These are phyloP conservation scores for Hemileccinum rubropunctum DNA, from an alignment of 768 basidiomycete species.

Conservation along the genomic window DNA sequence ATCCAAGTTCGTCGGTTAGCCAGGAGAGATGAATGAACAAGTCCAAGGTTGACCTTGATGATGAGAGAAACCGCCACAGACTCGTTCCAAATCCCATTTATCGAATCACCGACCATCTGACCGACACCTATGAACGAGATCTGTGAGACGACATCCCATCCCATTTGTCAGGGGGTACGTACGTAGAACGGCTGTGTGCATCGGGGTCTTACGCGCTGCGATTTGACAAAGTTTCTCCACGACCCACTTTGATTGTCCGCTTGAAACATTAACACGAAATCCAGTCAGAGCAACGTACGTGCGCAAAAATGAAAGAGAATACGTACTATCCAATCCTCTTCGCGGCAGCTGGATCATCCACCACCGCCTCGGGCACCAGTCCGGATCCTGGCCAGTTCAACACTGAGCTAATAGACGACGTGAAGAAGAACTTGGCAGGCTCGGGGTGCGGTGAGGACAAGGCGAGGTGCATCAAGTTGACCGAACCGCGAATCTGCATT, in stretches of 20 bases:
- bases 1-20: neutral
- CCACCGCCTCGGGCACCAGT: constrained; percentile 22
- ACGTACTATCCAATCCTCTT: constrained; percentile 36
- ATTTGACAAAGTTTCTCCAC: constrained; percentile 49
- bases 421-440: constrained; percentile 47
- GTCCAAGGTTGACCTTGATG: constrained; percentile 23
- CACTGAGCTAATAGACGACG: constrained; percentile 43
- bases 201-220: constrained; percentile 31
- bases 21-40: neutral
- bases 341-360: constrained; percentile 23
- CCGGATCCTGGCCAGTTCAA: constrained; percentile 20
- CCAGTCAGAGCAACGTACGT: too few relatives aligned
- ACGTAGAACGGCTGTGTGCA: constrained; percentile 22
- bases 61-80: constrained; percentile 38
- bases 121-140: constrained; percentile 37
- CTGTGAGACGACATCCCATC: neutral
- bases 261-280: neutral
- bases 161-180: neutral
- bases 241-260: constrained; percentile 47
- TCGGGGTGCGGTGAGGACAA: constrained; percentile 34
- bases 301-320: neutral
- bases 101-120: constrained; percentile 53
- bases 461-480: constrained; percentile 49
- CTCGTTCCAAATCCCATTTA: constrained; percentile 51
- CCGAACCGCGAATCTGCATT: constrained; percentile 45